phyloP scores from a whole-genome alignment of 2,329 filamentous ascomycete species.

The Zymoseptoria tritici region DNA sequence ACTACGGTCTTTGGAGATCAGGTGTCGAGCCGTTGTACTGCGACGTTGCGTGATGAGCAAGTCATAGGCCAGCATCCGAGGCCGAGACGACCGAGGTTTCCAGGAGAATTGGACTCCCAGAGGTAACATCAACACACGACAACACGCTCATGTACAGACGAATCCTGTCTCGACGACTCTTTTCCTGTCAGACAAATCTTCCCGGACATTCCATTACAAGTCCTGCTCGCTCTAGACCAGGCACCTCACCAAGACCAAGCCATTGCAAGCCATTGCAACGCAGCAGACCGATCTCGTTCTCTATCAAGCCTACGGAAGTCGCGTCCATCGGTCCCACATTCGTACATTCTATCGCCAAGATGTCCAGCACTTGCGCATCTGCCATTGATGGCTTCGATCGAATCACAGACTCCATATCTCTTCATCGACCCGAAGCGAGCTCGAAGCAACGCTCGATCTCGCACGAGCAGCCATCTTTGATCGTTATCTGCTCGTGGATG shows the following conservation, averaged over 20 bases:
- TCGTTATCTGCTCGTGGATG: slow-evolving; percentile 31
- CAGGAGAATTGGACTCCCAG: background rate
- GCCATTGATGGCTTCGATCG: background rate
- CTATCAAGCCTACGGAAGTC: background rate
- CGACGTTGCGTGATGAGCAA: no score
- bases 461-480: slow-evolving; percentile 26
- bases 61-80: no score
- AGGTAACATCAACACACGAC: background rate
- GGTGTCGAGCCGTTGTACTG: no score
- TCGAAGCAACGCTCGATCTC: background rate
- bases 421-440: slow-evolving; percentile 1
- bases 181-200: background rate
- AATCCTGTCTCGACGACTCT: background rate
- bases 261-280: background rate
- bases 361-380: background rate
- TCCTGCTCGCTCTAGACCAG: background rate
- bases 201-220: background rate
- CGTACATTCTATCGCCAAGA: background rate
- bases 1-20: no score
- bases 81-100: no score
- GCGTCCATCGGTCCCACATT: background rate
- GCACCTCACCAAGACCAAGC: background rate
- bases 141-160: background rate
- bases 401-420: slow-evolving; percentile 1
- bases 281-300: background rate